These are phyloP conservation scores for Plasmopara viticola DNA, from an alignment of 352 stramenopile genomes.

Conservation along the genomic window DNA sequence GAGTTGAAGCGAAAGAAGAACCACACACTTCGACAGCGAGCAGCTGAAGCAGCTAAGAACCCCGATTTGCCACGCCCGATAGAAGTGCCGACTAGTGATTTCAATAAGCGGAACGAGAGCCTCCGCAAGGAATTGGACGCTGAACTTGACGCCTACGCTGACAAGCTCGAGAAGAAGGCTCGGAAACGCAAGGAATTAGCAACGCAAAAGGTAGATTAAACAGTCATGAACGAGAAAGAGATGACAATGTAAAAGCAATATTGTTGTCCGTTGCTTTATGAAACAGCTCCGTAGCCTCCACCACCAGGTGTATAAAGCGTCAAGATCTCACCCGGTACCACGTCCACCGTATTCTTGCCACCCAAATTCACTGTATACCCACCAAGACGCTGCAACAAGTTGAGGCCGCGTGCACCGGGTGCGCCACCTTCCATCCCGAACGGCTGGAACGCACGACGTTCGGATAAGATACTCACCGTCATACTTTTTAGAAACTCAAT, in stretches of 20 bases:
- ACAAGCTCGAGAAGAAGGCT: conserved; percentile 15
- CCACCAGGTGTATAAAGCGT: conserved; percentile 95
- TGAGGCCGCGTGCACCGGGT: conserved; percentile 87
- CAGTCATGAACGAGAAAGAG: not conserved
- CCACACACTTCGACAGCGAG: conserved; percentile 13
- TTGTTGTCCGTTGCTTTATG: conserved; percentile 1
- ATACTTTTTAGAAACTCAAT: conserved; percentile 94
- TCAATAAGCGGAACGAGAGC: conserved; percentile 39
- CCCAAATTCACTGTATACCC: conserved; percentile 70
- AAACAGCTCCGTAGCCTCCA: conserved; percentile 86
- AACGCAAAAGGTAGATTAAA: conserved; percentile 11
- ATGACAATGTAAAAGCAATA: no score
- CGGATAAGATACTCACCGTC: conserved; percentile 96
- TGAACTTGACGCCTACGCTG: conserved; percentile 59
- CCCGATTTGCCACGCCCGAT: conserved; percentile 7
- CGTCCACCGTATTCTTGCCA: conserved; percentile 93
- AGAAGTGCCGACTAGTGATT: conserved; percentile 23
- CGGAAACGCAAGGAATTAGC: conserved; percentile 18
- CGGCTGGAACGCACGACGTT: conserved; percentile 92
- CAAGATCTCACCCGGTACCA: conserved; percentile 90
- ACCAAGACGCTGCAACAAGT: conserved; percentile 80
- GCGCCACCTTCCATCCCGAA: conserved; percentile 93
- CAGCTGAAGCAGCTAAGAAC: conserved; percentile 11
- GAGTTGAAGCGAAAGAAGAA: conserved; percentile 20
- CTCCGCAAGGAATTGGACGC: conserved; percentile 52